Percentiles rank a stretch among this genome's conserved stretches.
Evolutionary conservation across 805 yeast genomes (phyloP).

Genomic region (Spathaspora boniae): DNA sequence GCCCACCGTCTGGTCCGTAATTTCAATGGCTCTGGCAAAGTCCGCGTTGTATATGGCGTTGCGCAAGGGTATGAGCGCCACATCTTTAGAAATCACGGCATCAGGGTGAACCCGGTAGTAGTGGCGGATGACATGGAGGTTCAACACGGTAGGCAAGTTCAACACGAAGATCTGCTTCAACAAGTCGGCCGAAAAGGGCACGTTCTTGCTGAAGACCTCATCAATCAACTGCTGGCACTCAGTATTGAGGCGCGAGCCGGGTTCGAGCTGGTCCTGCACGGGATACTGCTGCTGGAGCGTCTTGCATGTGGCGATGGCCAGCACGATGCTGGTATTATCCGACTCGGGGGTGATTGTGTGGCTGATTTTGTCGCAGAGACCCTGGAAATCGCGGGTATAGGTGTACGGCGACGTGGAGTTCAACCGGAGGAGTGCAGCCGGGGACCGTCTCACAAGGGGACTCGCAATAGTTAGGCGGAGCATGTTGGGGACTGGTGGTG

Average conservation of each 20-base stretch:
- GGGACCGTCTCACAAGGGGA: background rate
- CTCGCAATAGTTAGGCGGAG: conserved; percentile 1
- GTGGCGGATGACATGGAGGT: conserved; percentile 24
- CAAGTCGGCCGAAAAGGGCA: conserved; percentile 20
- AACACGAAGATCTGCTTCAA: conserved; percentile 28
- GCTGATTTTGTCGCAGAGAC: conserved; percentile 4
- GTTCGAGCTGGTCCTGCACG: conserved; percentile 7
- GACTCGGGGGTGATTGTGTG: conserved; percentile 5
- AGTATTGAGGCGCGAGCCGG: conserved; percentile 8
- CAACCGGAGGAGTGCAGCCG: background rate
- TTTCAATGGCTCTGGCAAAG: conserved; percentile 50
- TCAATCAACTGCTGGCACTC: conserved; percentile 7
- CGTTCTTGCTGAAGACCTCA: conserved; percentile 6
- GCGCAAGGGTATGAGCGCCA: conserved; percentile 63
- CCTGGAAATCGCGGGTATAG: conserved; percentile 5
- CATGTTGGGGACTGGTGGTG: background rate
- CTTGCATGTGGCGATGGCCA: conserved; percentile 7
- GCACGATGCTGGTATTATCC: conserved; percentile 3
- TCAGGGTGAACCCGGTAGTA: conserved; percentile 25
- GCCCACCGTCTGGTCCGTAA: conserved; percentile 62
- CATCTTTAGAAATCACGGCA: conserved; percentile 27
- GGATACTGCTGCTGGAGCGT: conserved; percentile 1
- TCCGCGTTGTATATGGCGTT: conserved; percentile 56
- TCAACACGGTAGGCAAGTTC: conserved; percentile 29
- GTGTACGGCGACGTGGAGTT: conserved; percentile 6